phyloP scores from a whole-genome alignment of 1,284 basidiomycete genomes.

The Golubevia pallescens region DNA sequence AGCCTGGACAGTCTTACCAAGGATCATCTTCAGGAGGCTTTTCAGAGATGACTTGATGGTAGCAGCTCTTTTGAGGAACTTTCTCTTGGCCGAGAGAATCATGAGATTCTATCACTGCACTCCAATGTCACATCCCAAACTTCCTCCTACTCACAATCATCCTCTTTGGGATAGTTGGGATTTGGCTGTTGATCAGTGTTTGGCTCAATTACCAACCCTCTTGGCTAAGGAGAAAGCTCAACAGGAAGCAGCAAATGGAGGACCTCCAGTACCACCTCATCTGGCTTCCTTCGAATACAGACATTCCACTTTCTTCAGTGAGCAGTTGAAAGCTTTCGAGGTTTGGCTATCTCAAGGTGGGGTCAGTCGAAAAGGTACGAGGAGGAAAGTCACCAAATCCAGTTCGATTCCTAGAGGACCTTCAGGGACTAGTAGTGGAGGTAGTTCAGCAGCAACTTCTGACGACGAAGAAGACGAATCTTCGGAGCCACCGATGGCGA shows the following conservation, averaged over 20 bases:
- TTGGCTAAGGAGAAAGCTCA: constrained; percentile 72
- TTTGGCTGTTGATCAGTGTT: constrained; percentile 91
- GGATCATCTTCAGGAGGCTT: constrained; percentile 88
- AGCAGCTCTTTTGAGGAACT: constrained; percentile 94
- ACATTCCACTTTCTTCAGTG: constrained; percentile 92
- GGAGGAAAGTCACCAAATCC: constrained; percentile 73
- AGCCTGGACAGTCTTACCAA: constrained; percentile 95
- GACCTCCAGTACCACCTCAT: constrained; percentile 61
- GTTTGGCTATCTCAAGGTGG: constrained; percentile 78
- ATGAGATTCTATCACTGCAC: constrained; percentile 99
- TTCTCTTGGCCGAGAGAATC: constrained; percentile 92
- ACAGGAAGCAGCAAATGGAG: constrained; percentile 60
- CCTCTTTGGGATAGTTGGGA: constrained; percentile 97
- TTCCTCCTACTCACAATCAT: constrained; percentile 93
- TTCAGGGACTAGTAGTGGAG: constrained; percentile 64
- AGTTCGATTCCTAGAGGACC: constrained; percentile 79
- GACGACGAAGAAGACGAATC: constrained; percentile 70
- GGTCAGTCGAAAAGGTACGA: constrained; percentile 64
- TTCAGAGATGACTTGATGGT: constrained; percentile 96
- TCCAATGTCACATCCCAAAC: constrained; percentile 87
- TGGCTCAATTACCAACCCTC: constrained; percentile 89
- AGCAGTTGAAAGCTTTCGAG: constrained; percentile 95
- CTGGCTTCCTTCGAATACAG: constrained; percentile 70
- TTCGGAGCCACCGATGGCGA: constrained; percentile 68
- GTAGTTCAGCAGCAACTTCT: constrained; percentile 20